A percentile compares a stretch with the other conserved stretches of the same genome.
Conservation (phyloP, 208 protist species). For the Acanthamoeba sp. region DNA sequence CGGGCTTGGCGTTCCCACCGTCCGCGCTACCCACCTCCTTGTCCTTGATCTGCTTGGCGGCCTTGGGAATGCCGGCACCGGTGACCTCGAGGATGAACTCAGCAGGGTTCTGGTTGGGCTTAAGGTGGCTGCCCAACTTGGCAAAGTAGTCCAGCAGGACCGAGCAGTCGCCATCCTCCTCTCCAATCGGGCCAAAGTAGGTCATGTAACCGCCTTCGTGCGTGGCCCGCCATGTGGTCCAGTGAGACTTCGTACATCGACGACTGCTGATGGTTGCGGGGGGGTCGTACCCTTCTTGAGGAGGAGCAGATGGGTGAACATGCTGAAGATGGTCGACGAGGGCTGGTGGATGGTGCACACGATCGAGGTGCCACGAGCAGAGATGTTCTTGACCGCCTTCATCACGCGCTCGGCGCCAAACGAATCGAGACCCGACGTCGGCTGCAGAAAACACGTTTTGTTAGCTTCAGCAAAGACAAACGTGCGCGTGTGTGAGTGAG, state of each 20-base stretch:
- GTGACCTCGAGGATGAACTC: constrained; percentile 72
- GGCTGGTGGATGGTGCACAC: constrained; percentile 77
- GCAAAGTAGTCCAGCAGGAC: constrained; percentile 65
- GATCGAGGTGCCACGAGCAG: constrained; percentile 29
- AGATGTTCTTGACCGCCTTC: constrained; percentile 67
- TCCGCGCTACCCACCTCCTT: too few relatives aligned
- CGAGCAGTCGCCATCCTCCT: constrained; percentile 38
- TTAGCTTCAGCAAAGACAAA: too few relatives aligned
- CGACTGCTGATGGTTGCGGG: neutral
- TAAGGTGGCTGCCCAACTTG: constrained; percentile 23
- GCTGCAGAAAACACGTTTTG: neutral
- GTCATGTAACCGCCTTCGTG: constrained; percentile 66
- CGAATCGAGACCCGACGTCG: constrained; percentile 71
- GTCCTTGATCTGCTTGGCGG: constrained; percentile 6
- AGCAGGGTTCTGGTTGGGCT: constrained; percentile 60
- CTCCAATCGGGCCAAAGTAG: constrained; percentile 53
- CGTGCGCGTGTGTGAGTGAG: too few relatives aligned
- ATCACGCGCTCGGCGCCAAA: constrained; percentile 69
- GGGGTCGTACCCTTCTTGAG: constrained; percentile 54
- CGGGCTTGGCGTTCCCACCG: neutral
- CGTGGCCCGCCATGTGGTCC: too few relatives aligned
- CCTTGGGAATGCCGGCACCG: constrained; percentile 6
- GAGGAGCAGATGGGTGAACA: constrained; percentile 75
- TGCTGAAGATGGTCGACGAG: constrained; percentile 40
- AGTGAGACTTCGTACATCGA: too few relatives aligned